These are phyloP conservation scores for Eimeria acervulina DNA, from an alignment of 169 alveolate genomes.

Conservation along the genomic window DNA sequence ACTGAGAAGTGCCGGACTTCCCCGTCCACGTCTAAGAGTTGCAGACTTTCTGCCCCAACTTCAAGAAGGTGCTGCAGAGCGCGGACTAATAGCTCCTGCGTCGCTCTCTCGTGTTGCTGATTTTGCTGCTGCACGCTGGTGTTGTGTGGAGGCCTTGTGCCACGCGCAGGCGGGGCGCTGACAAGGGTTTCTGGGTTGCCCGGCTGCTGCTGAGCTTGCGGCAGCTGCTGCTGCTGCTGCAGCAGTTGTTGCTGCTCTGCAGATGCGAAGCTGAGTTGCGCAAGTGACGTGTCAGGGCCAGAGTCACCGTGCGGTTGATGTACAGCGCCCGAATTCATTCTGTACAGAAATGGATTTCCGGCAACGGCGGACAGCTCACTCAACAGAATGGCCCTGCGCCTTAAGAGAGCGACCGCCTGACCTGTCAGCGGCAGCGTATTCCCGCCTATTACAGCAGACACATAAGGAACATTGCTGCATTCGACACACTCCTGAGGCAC, in stretches of 20 bases:
- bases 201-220: slow-evolving; percentile 52
- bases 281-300: neutral
- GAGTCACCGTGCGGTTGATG: slow-evolving; percentile 14
- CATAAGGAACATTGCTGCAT: neutral
- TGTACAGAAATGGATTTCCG: slow-evolving; percentile 61
- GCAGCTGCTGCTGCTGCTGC: slow-evolving; percentile 51
- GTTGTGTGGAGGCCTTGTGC: slow-evolving; percentile 1
- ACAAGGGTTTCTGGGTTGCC: neutral
- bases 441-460: slow-evolving; percentile 31
- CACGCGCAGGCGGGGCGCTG: neutral
- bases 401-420: slow-evolving; percentile 60
- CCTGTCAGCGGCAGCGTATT: slow-evolving; percentile 64
- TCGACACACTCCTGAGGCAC: neutral
- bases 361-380: slow-evolving; percentile 65
- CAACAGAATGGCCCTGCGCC: slow-evolving; percentile 58
- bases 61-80: slow-evolving; percentile 71
- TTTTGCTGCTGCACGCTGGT: slow-evolving; percentile 28
- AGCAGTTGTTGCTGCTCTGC: slow-evolving; percentile 26
- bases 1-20: slow-evolving; percentile 76
- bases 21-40: slow-evolving; percentile 71
- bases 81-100: slow-evolving; percentile 59
- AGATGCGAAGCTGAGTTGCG: slow-evolving; percentile 14
- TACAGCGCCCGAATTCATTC: neutral
- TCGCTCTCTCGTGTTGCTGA: slow-evolving; percentile 35
- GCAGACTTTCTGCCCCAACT: slow-evolving; percentile 72